phyloP scores from a whole-genome alignment of 2,329 filamentous ascomycete species.

The Nigrograna mackinnonii region DNA sequence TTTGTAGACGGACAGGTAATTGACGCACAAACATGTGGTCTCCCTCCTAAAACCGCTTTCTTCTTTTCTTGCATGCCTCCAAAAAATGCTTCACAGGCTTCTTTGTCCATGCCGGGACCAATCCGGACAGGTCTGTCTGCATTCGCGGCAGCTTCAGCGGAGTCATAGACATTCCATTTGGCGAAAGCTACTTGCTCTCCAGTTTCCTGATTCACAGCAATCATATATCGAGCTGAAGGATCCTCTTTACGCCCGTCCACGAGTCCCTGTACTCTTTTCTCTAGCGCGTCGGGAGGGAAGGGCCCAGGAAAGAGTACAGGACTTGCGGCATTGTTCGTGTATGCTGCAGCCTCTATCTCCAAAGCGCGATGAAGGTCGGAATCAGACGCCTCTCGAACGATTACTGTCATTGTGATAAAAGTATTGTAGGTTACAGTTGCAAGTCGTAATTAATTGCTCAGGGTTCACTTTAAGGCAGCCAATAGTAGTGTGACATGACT shows the following conservation, averaged over 20 bases:
- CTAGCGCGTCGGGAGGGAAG: constrained; percentile 14
- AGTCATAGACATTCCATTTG: constrained; percentile 32
- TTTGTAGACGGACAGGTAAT: neutral
- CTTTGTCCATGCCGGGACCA: constrained; percentile 20
- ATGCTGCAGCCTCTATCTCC: constrained; percentile 25
- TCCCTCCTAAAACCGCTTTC: constrained; percentile 20
- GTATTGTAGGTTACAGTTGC: neutral
- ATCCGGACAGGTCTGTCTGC: constrained; percentile 14
- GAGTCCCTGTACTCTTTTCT: constrained; percentile 10
- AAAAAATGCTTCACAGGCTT: constrained; percentile 28
- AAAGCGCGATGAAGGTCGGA: constrained; percentile 24
- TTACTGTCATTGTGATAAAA: constrained; percentile 21
- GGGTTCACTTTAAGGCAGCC: neutral
- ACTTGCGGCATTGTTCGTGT: constrained; percentile 7
- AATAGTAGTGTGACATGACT: neutral
- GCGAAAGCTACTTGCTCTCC: constrained; percentile 29
- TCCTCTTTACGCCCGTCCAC: constrained; percentile 15
- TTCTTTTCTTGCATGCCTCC: constrained; percentile 19
- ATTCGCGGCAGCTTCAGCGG: constrained; percentile 12
- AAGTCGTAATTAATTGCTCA: neutral
- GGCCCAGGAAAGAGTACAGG: constrained; percentile 27
- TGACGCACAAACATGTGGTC: constrained; percentile 28
- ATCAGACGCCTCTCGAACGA: constrained; percentile 22
- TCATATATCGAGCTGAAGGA: constrained; percentile 15
- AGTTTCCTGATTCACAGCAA: constrained; percentile 27